Evolutionary conservation across 2,329 filamentous ascomycete species (phyloP), one percentile per base, ranked within the genome.

Genomic region (Colletotrichum sp.): DNA sequence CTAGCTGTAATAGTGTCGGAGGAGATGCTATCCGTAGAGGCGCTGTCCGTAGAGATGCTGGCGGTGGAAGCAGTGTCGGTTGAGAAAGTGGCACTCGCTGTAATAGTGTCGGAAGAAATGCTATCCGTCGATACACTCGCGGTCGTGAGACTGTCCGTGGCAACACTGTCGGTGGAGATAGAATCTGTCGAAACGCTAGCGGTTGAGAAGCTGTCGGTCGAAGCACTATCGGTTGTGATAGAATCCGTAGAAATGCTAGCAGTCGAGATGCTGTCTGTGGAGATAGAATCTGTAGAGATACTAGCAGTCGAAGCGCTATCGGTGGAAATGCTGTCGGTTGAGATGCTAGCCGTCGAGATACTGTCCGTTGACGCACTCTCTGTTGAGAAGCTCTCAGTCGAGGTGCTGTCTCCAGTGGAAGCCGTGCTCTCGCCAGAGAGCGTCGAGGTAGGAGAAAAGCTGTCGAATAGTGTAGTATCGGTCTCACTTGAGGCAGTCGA

Each of bases 271-370:
- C 44, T 49, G 1, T 49, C 44, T 1, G 44, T 49, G 1, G 44
- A 49, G 11, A 49, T 8, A 22, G 39, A 44, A 11, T 44, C 44
- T 11, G 44, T 49, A 0, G 44, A 49, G n/a, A 49, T 22, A 49
- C 44, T 49, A 0, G 44, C 44, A 0, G 44, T 49, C 4, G 44
- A 49, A 0, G n/a, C 44, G 44, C 44, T 49, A 13, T 62, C 59
- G 13, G 59, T 34, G 12, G 29, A 32, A 22, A 30, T 62, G 7
- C 59, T 32, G 3, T 30, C n/a, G 2, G 29, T 62, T 0, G 59
- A 62, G 12, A 34, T 1, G 6, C 32, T n/a, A 2, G 19, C 19
- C 0, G 30, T 32, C 1, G 55, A 59, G 13, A 59, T 0, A 19
- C 55, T 27, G 0, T 22, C 44, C 11, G 44, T 49, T 6, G 55